Evolutionary conservation across 2,329 filamentous ascomycete genomes (phyloP), one percentile per base, ranked within the genome.

Genomic region (Stemphylium lycopersici): DNA sequence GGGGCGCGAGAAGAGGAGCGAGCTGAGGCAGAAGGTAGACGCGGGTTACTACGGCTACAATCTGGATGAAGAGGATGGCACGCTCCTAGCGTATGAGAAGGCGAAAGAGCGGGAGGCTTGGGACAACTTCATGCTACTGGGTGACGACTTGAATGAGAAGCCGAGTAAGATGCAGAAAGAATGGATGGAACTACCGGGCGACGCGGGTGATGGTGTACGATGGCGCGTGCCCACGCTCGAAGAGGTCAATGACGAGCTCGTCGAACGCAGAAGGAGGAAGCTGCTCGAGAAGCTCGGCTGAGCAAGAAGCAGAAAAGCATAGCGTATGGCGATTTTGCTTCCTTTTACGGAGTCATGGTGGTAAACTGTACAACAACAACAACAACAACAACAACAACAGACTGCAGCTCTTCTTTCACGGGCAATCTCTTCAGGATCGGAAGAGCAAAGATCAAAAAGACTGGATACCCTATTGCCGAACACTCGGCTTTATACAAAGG

Each of bases 1-100:
- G 68, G 84, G 87, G 2, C 76, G 86, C 7, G 88, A 91, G 69
- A 83, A 84, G 56, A 82, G 89, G 65, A 85, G 86, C 45, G 90
- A 91, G 66, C 72, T 92, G 65, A 79, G 88, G 56, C 87, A 85
- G 77, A 85, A 88, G 65, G 93, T 99, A 7, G 91, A 99, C 77
- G 95, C 95, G 11, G 89, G 88, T 29, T 99, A 99, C 76, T 99
- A 97, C 75, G 95, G 95, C 36, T 99, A 96, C 75, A 93, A 92
- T 57, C 83, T 93, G 6, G 91, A 93, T 65, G 93, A 98, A 75
- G 95, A 98, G 76, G 91, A 96, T 73, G 90, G 89, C 0, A 86
- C 83, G 40, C 73, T 98, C 69, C 74, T 97, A 59, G 85, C 81
- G 46, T 96, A 96, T 73, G 95, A 99, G 80, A 83, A 80, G 40